These are phyloP conservation scores for Fragaria iinumae DNA, from an alignment of 306 rosid species.

Conservation along the genomic window DNA sequence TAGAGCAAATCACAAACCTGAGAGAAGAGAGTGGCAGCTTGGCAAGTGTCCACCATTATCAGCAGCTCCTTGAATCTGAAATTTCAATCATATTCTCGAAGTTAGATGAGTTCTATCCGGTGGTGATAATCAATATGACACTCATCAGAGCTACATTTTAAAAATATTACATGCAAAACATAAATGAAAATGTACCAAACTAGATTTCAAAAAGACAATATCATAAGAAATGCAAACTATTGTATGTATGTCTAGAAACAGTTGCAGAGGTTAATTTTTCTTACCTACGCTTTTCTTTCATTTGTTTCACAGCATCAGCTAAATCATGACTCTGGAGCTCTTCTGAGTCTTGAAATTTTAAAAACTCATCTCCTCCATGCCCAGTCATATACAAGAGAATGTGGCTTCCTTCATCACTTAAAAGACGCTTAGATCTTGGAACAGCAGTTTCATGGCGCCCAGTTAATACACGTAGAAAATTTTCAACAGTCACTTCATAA, in stretches of 20 bases:
- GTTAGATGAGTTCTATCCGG: conserved; percentile 26
- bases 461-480: conserved; percentile 75
- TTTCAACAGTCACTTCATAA: conserved; percentile 91
- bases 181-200: background rate
- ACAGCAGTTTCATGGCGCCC: conserved; percentile 90
- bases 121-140: conserved; percentile 3
- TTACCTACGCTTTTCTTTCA: conserved; percentile 92
- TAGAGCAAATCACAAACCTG: conserved; percentile 55
- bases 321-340: conserved; percentile 99
- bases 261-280: conserved; percentile 14
- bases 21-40: conserved; percentile 91
- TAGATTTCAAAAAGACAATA: background rate
- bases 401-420: conserved; percentile 99
- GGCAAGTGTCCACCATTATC: conserved; percentile 98
- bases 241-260: conserved; percentile 1
- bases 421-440: conserved; percentile 93
- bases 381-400: conserved; percentile 95
- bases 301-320: conserved; percentile 96
- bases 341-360: conserved; percentile 95
- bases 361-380: conserved; percentile 96
- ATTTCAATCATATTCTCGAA: conserved; percentile 18
- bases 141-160: conserved; percentile 1
- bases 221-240: background rate
- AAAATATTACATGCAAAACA: background rate
- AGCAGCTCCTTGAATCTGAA: conserved; percentile 96